phyloP scores from a whole-genome alignment of 2,329 filamentous ascomycete genomes.

The Arachnopeziza araneosa region DNA sequence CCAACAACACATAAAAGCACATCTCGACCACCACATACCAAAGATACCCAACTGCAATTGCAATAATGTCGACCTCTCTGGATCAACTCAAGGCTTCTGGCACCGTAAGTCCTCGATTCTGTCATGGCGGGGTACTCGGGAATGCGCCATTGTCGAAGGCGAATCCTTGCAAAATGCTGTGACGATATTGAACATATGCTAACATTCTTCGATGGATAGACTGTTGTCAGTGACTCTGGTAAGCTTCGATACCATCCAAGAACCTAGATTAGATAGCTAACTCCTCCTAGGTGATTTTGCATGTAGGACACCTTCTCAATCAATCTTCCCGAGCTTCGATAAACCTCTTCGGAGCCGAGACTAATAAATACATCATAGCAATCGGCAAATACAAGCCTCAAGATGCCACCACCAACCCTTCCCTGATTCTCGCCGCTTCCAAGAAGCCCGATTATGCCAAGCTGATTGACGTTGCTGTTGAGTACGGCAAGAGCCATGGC shows the following conservation, averaged over 20 bases:
- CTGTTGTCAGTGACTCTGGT: conserved; percentile 96
- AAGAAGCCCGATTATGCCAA: conserved; percentile 97
- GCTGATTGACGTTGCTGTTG: conserved; percentile 80
- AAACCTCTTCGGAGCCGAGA: conserved; percentile 7
- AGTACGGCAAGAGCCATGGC: conserved; percentile 73
- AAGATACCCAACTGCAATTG: not conserved
- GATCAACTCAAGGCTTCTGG: conserved; percentile 96
- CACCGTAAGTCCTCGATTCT: conserved; percentile 65
- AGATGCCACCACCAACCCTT: conserved; percentile 99
- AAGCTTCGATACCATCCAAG: conserved; percentile 34
- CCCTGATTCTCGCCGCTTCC: conserved; percentile 93
- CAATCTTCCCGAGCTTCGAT: conserved; percentile 1
- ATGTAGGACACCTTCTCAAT: conserved; percentile 48
- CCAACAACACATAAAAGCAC: not conserved
- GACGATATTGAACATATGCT: conserved; percentile 9
- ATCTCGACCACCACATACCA: not conserved
- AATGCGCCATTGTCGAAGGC: not conserved
- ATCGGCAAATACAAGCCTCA: conserved; percentile 99
- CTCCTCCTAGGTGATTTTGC: conserved; percentile 61
- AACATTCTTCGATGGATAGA: conserved; percentile 44
- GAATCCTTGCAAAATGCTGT: not conserved
- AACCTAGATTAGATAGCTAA: conserved; percentile 16
- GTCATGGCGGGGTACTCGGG: conserved; percentile 10
- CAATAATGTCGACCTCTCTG: conserved; percentile 75
- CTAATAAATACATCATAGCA: conserved; percentile 44